Evolutionary conservation across 495 filamentous ascomycete genomes (phyloP).

Genomic region (Penicillium samsonianum): DNA sequence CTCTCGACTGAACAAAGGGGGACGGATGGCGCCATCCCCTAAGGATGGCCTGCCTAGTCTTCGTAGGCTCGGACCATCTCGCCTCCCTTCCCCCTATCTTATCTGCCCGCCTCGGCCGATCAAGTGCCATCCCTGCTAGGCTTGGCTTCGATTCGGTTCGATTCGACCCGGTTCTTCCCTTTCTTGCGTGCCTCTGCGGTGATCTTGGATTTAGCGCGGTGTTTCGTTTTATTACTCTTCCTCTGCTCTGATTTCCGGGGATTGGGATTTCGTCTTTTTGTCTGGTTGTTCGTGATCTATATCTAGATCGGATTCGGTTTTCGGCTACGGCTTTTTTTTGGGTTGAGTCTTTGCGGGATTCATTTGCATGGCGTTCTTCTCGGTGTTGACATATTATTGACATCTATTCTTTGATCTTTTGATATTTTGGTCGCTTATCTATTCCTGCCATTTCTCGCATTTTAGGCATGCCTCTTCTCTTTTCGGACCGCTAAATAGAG

Average conservation of each 20-base stretch:
- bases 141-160: background rate
- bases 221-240: constrained; percentile 26
- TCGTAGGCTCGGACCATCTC: background rate
- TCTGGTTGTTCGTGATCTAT: constrained; percentile 16
- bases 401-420: constrained; percentile 4
- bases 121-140: constrained; percentile 6
- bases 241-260: constrained; percentile 8
- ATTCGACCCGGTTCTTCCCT: constrained; percentile 2
- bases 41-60: background rate
- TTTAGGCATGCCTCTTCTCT: constrained; percentile 4
- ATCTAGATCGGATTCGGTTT: constrained; percentile 17
- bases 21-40: background rate
- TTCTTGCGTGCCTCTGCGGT: background rate
- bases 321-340: constrained; percentile 1
- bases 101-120: background rate
- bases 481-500: constrained; percentile 20
- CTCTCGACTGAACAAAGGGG: constrained; percentile 2
- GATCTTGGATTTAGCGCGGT: constrained; percentile 35
- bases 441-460: constrained; percentile 6
- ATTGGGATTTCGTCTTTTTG: constrained; percentile 8
- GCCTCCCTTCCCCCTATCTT: background rate
- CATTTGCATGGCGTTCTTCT: constrained; percentile 32
- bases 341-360: constrained; percentile 9
- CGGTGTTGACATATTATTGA: constrained; percentile 3
- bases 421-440: background rate